Base-by-base conservation (phyloP, 495 filamentous ascomycete species). In the Hypoxylon trugodes region DNA sequence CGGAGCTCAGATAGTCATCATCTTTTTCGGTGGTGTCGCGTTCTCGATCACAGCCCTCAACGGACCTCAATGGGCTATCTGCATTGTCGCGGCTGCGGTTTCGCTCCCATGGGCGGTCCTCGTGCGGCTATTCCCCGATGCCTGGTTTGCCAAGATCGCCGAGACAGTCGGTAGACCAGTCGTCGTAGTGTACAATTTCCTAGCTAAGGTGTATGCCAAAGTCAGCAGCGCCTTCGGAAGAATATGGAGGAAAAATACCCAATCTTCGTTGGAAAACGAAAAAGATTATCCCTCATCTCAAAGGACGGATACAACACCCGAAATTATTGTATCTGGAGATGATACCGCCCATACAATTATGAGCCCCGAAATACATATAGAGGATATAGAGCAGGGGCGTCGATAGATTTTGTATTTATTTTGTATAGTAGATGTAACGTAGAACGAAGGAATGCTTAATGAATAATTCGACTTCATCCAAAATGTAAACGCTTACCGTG, bases 1-100 rank as follows among this genome's bases (percentile, higher is more conserved):
- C 52, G 91, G 86, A 32, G 91, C 91, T 5, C 91, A 95, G 66
- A 72, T 91, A 21, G 73, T 91, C 75, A 95, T 95, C 66, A 77
- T 94, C 37, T 91, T 90, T 54, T 81, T 94, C 37, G 91, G 91
- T 59, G 89, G 90, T 7, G 62, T 74, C 45, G 91, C 91, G 0
- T 91, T 95, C 69, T 82, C 82, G 9, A 85, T 89, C 30, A 76
- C 68, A 15, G 76, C 74, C 4, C 79, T 93, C 24, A 81, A 86
- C 55, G 87, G 87, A 22, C 69, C 77, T 7, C 87, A 93, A 67
- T 95, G 91, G 91, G 90, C 77, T 22, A 86, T 89, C 60, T 91
- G 88, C 21, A 73, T 95, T 21, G 77, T 93, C 26, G 77, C 92
- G 12, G 91, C 89, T 1, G 81, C 82, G 2, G 70, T 94, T 4